These are phyloP conservation scores for Heritiera littoralis DNA, from an alignment of 345 rosid species.

Conservation along the genomic window DNA sequence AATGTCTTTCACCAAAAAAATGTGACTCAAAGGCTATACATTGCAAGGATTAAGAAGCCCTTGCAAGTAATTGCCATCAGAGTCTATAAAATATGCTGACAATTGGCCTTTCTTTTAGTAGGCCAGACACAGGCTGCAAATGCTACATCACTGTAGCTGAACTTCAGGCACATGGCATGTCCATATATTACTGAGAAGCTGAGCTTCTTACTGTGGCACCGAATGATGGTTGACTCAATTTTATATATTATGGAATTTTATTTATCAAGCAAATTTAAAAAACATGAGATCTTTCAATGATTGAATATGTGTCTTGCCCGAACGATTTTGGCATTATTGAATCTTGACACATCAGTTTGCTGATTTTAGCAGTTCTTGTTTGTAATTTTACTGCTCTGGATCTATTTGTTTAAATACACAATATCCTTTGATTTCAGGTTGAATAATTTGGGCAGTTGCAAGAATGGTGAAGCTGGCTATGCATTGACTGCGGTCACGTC, in stretches of 20 bases:
- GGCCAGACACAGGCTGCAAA: neutral
- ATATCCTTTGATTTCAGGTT: conserved; percentile 16
- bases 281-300: neutral
- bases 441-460: conserved; percentile 8
- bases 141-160: neutral
- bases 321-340: neutral
- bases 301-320: neutral
- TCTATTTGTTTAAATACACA: neutral
- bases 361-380: neutral
- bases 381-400: neutral
- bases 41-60: neutral
- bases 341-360: neutral
- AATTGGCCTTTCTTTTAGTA: neutral
- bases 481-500: neutral
- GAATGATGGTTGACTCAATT: neutral
- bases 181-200: neutral
- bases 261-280: neutral
- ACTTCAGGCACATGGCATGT: neutral
- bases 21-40: too few relatives aligned
- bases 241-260: neutral
- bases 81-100: neutral
- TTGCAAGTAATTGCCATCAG: neutral
- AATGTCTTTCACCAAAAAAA: neutral
- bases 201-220: neutral
- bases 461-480: neutral